These are phyloP conservation scores for Linnemannia elongata DNA, from an alignment of 192 early-diverging fungal genomes.

Conservation along the genomic window DNA sequence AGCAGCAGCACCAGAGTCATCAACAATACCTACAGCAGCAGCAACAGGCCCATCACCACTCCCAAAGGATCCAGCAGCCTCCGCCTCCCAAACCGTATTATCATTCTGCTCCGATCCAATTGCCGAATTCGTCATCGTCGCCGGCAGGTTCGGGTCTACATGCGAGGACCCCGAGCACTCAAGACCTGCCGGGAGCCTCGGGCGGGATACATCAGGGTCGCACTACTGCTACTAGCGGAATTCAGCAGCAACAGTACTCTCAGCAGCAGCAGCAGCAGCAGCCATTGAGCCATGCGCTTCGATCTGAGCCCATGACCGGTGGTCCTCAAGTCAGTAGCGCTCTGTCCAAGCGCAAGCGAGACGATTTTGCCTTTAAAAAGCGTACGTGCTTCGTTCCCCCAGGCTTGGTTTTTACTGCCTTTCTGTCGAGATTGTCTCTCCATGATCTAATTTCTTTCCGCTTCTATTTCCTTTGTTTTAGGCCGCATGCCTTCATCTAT, in stretches of 20 bases:
- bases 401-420: not conserved
- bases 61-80: constrained; percentile 27
- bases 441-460: not conserved
- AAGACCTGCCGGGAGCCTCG: not conserved
- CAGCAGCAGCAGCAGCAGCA: not conserved
- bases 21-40: constrained; percentile 32
- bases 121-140: not conserved
- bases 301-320: not conserved
- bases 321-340: constrained; percentile 9
- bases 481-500: constrained; percentile 27
- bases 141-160: constrained; percentile 2
- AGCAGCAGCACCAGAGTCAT: constrained; percentile 26
- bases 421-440: not conserved
- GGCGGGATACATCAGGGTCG: constrained; percentile 4
- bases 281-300: not conserved
- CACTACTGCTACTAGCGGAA: not conserved
- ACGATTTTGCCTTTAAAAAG: constrained; percentile 36
- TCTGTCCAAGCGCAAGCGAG: constrained; percentile 40
- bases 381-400: constrained; percentile 14
- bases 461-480: constrained; percentile 11
- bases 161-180: constrained; percentile 29
- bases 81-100: constrained; percentile 33
- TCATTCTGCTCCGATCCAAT: constrained; percentile 21
- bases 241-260: not conserved
- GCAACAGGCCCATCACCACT: constrained; percentile 28